Conservation (phyloP, 2,329 filamentous ascomycete genomes). For the Lachnellula subtilissima region DNA sequence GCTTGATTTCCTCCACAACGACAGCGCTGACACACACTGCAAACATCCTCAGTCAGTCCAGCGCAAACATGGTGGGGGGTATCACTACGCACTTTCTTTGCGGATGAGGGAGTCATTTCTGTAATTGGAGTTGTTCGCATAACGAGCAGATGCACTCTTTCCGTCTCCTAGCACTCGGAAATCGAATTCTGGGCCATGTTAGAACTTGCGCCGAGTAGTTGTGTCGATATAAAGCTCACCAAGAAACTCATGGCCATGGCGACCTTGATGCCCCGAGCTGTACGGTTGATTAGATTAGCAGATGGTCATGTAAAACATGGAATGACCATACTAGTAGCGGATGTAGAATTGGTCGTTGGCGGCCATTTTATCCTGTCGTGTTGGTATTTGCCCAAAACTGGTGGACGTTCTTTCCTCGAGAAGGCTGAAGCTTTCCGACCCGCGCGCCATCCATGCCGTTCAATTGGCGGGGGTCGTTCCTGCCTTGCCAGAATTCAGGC, state of each 20-base stretch:
- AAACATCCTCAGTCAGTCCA: slow-evolving; percentile 11
- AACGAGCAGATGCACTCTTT: slow-evolving; percentile 86
- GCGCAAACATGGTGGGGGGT: background rate
- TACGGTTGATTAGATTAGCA: slow-evolving; percentile 23
- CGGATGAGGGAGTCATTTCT: slow-evolving; percentile 96
- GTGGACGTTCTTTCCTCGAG: slow-evolving; percentile 1
- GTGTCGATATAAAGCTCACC: slow-evolving; percentile 48
- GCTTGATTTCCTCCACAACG: slow-evolving; percentile 89
- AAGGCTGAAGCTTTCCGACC: slow-evolving; percentile 22
- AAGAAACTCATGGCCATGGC: slow-evolving; percentile 96
- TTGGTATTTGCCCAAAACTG: background rate
- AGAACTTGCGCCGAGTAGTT: slow-evolving; percentile 4
- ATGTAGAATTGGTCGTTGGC: slow-evolving; percentile 80
- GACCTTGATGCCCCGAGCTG: slow-evolving; percentile 94
- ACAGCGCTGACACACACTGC: slow-evolving; percentile 93
- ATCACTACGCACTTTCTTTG: slow-evolving; percentile 80
- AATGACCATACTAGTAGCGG: slow-evolving; percentile 79
- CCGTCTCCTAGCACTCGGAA: slow-evolving; percentile 90
- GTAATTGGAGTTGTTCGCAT: slow-evolving; percentile 99
- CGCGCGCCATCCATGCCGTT: background rate
- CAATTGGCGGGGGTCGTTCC: slow-evolving; percentile 4
- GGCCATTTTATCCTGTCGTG: slow-evolving; percentile 22
- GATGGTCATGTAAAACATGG: background rate
- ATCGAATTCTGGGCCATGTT: slow-evolving; percentile 72
- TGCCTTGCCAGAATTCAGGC: slow-evolving; percentile 13